Conservation (phyloP, 1,284 basidiomycete genomes). For the Cutaneotrichosporon daszewskae region DNA sequence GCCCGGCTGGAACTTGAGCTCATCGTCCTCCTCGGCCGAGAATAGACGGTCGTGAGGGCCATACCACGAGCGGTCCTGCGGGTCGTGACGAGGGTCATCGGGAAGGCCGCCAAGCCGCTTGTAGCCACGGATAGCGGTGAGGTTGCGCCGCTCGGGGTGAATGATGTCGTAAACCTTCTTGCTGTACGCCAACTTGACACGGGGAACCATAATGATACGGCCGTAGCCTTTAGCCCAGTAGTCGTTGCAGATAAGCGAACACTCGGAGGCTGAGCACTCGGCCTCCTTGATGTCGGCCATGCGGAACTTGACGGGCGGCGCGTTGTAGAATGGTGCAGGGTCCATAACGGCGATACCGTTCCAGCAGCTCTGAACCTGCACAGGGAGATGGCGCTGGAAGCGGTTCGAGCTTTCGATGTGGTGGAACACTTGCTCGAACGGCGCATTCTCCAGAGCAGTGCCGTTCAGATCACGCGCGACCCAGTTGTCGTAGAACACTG, state of each 20-base stretch:
- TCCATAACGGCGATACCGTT: slow-evolving; percentile 91
- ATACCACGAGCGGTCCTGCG: slow-evolving; percentile 87
- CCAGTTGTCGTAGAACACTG: slow-evolving; percentile 97
- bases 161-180: slow-evolving; percentile 88
- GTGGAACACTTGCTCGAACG: slow-evolving; percentile 87
- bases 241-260: slow-evolving; percentile 83
- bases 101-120: slow-evolving; percentile 82
- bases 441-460: slow-evolving; percentile 90
- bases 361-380: slow-evolving; percentile 95
- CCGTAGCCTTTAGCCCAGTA: slow-evolving; percentile 91
- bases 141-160: slow-evolving; percentile 77
- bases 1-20: slow-evolving; percentile 67
- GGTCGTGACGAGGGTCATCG: slow-evolving; percentile 87
- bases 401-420: slow-evolving; percentile 65
- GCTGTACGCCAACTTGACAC: slow-evolving; percentile 92
- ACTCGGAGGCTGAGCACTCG: slow-evolving; percentile 89
- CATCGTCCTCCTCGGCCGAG: slow-evolving; percentile 72
- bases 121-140: slow-evolving; percentile 89
- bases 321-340: slow-evolving; percentile 83
- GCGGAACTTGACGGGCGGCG: slow-evolving; percentile 81
- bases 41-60: slow-evolving; percentile 91
- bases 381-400: slow-evolving; percentile 82
- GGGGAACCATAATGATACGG: slow-evolving; percentile 89
- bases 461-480: slow-evolving; percentile 95
- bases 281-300: slow-evolving; percentile 75